A percentile compares a stretch with the other conserved stretches of the same genome.
Evolutionary conservation across 2,329 filamentous ascomycete species (phyloP).

Genomic region (Coniochaeta sp.): DNA sequence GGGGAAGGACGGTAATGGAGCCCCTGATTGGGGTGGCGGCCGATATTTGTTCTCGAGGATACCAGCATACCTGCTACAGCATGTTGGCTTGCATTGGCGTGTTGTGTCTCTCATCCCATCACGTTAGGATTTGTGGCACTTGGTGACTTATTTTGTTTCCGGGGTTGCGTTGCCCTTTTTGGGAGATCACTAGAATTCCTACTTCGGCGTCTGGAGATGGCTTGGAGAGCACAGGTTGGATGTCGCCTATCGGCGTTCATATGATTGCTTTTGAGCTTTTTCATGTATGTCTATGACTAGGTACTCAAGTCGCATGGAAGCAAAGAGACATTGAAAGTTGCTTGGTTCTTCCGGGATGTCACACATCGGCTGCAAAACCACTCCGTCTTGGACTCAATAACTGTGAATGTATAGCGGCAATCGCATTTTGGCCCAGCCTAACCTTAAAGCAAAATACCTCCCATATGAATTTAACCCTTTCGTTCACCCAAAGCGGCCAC

Average conservation of each 20-base stretch:
- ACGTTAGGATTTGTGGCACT: neutral
- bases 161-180: neutral
- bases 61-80: neutral
- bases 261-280: neutral
- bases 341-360: neutral
- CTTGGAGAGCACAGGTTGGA: neutral
- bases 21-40: neutral
- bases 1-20: neutral
- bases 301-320: too few relatives aligned
- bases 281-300: neutral
- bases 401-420: neutral
- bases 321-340: neutral
- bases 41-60: neutral
- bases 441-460: neutral
- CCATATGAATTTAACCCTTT: neutral
- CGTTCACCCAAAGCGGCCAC: neutral
- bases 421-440: neutral
- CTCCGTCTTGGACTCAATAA: neutral
- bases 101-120: neutral
- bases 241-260: neutral
- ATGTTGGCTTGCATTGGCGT: neutral
- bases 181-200: neutral
- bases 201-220: neutral
- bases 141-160: neutral
- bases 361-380: neutral